Conservation (phyloP, 805 yeast genomes). For the Limtongozyma cylindracea region DNA sequence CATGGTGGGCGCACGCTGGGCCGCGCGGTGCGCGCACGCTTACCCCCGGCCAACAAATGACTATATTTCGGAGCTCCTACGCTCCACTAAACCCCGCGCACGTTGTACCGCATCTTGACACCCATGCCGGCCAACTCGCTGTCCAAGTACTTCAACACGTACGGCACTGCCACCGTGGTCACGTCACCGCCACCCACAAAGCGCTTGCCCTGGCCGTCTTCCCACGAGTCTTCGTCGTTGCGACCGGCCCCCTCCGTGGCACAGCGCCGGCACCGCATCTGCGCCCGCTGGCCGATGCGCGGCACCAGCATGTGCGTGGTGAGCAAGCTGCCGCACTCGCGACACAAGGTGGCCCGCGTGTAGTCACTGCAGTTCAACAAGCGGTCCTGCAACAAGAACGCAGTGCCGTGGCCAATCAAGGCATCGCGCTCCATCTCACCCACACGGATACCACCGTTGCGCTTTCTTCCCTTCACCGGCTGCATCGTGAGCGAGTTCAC, state of each 20-base stretch:
- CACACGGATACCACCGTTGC: constrained; percentile 97
- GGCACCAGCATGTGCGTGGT: constrained; percentile 84
- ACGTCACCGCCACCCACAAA: constrained; percentile 84
- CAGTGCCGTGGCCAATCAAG: constrained; percentile 92
- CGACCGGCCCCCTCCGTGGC: constrained; percentile 25
- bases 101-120: constrained; percentile 74
- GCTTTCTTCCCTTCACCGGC: constrained; percentile 97
- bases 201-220: constrained; percentile 85
- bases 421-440: constrained; percentile 99
- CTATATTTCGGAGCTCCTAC: too few relatives aligned
- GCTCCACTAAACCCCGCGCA: constrained; percentile 25
- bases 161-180: constrained; percentile 92
- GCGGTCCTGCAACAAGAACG: constrained; percentile 85
- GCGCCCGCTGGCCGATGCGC: constrained; percentile 58
- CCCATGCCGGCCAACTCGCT: constrained; percentile 97
- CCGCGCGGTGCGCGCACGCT: too few relatives aligned
- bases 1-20: too few relatives aligned
- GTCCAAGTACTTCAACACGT: constrained; percentile 82
- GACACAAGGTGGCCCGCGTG: constrained; percentile 75
- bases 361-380: constrained; percentile 88
- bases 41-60: too few relatives aligned
- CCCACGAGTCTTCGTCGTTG: constrained; percentile 69
- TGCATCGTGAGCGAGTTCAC: constrained; percentile 95
- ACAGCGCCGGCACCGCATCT: constrained; percentile 78
- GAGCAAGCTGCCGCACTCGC: constrained; percentile 78